Base-by-base conservation (phyloP, 2,329 filamentous ascomycete genomes). In the Gaeumannomyces sp. region DNA sequence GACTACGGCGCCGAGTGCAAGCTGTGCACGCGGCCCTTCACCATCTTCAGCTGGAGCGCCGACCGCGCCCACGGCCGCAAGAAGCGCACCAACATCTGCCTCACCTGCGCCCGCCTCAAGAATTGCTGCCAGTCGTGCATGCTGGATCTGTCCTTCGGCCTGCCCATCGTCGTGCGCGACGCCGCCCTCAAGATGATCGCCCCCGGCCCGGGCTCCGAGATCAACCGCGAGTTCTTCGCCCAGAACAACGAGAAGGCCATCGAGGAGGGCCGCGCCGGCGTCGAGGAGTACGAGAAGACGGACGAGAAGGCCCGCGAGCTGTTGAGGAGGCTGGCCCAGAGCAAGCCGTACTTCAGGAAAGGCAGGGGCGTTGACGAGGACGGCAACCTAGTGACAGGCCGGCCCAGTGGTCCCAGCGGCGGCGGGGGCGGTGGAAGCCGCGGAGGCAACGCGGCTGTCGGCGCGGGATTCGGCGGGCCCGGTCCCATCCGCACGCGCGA, bases 111-210 rank as follows among this genome's bases (percentile, higher is more conserved):
- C 28, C 90, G 95, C 59, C 84, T 98, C 70, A 99, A 99, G 79
- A 99, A 99, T 80, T 98, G 95, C 81, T 99, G 95, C 74, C 95
- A 99, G 80, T 94, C 90, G 79, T 99, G 95, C 81, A 98, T 98
- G 92, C 89, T 99, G 64, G 95, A 99, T 83, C 80, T 99, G 66
- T 94, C 92, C 16, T 99, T 98, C 73, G 96, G 95, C 29, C 82
- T 99, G 33, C 95, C 95, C 14, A 96, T 99, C 73, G 91, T 93
- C 19, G 91, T 99, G 66, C 88, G 95, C 73, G 95, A 99, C 81
- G 95, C 95, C 3, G 95, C 96, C 6, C 83, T 99, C 68, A 98
- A 98, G 81, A 97, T 99, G 90, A 91, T 98, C 58, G 93, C 94
- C 0, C 93, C 95, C 0, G 95, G 95, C 0, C 95, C 95, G 0